phyloP scores from a whole-genome alignment of 2,329 filamentous ascomycete genomes.

The Fusarium sp. region DNA sequence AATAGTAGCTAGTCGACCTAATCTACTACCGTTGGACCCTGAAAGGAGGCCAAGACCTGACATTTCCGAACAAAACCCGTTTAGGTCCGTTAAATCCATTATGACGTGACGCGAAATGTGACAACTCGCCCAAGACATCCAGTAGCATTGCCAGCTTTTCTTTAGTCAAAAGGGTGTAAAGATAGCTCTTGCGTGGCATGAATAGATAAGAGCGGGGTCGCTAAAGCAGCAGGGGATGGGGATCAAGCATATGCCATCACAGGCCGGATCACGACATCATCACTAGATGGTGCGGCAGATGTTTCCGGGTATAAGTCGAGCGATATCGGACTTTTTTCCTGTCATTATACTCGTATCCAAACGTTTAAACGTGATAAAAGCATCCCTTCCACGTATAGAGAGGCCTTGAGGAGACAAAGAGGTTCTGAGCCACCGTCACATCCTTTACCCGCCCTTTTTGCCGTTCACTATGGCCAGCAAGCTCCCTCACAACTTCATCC shows the following conservation, averaged over 20 bases:
- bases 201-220: background rate
- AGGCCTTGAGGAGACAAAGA: background rate
- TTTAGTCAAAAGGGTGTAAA: background rate
- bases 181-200: background rate
- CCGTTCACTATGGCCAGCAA: background rate
- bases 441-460: background rate
- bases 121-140: background rate
- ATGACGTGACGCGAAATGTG: background rate
- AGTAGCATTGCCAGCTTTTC: background rate
- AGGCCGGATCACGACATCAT: background rate
- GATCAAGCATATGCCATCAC: background rate
- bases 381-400: background rate
- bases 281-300: background rate
- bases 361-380: background rate
- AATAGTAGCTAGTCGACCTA: background rate
- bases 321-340: background rate
- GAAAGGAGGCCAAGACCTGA: background rate
- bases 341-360: background rate
- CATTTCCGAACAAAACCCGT: background rate
- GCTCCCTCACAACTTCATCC: background rate
- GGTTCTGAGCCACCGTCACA: background rate
- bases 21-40: background rate
- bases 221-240: background rate
- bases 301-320: background rate
- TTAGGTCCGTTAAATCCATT: background rate